phyloP scores from a whole-genome alignment of 106 monocot genomes.

The Xerophyta viscosa region DNA sequence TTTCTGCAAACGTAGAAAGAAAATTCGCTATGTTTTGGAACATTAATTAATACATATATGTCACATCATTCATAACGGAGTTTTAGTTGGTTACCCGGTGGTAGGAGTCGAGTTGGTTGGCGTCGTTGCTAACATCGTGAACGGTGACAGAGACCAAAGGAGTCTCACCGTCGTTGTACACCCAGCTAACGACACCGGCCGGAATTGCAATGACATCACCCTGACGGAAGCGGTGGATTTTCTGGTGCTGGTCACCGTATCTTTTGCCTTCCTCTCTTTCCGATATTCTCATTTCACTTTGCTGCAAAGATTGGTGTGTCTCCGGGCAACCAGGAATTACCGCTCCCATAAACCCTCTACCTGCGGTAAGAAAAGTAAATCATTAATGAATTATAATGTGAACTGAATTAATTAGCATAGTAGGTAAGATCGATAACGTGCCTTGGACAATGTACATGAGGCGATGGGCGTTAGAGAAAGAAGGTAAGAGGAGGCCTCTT shows the following conservation, averaged over 20 bases:
- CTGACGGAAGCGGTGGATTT: no score
- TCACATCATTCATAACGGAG: background rate
- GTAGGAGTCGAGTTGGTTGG: constrained; percentile 54
- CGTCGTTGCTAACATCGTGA: constrained; percentile 28
- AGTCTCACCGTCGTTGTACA: constrained; percentile 2
- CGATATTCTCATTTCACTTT: background rate
- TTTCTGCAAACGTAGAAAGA: background rate
- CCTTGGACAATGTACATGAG: constrained; percentile 33
- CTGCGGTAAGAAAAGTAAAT: constrained; percentile 11
- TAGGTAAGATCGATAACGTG: background rate
- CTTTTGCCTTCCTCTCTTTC: background rate
- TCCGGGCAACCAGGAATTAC: constrained; percentile 40
- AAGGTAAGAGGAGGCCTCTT: constrained; percentile 15
- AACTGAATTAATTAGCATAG: background rate
- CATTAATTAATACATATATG: background rate
- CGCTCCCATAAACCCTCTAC: constrained; percentile 13
- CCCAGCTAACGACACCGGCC: background rate
- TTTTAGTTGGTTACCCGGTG: constrained; percentile 42
- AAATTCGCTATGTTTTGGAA: background rate
- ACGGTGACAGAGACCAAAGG: background rate
- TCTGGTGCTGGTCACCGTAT: constrained; percentile 50
- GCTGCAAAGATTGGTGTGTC: constrained; percentile 19
- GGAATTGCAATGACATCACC: constrained; percentile 41
- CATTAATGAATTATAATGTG: no score
- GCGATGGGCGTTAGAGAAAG: constrained; percentile 18